Evolutionary conservation across 768 basidiomycete genomes (phyloP).

Genomic region (Rhodotorula toruloides): DNA sequence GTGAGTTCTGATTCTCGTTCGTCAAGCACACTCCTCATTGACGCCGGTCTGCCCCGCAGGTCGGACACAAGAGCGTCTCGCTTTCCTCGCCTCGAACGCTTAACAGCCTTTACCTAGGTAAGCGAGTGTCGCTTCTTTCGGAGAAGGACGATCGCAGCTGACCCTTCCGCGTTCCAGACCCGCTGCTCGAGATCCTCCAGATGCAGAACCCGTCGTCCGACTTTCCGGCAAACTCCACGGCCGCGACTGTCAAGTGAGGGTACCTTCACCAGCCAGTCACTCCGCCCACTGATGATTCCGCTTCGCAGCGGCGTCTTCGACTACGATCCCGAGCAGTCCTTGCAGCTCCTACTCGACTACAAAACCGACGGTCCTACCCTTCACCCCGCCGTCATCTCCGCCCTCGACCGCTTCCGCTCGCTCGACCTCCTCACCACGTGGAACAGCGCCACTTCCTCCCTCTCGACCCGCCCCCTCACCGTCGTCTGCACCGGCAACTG

Average conservation of each 20-base stretch:
- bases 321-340: background rate
- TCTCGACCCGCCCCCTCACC: background rate
- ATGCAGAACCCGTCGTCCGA: slow-evolving; percentile 10
- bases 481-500: slow-evolving; percentile 19
- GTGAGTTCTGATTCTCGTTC: background rate
- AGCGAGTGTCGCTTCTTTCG: background rate
- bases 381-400: slow-evolving; percentile 7
- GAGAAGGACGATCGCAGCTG: background rate
- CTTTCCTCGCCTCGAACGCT: background rate
- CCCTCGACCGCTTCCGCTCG: slow-evolving; percentile 11
- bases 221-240: background rate
- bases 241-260: background rate
- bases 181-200: slow-evolving; percentile 13
- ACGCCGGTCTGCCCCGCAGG: too few relatives aligned
- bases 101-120: slow-evolving; percentile 22
- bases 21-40: background rate
- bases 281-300: background rate
- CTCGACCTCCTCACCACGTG: slow-evolving; percentile 8
- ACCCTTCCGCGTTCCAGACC: slow-evolving; percentile 1
- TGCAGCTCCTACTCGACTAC: slow-evolving; percentile 29
- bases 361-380: slow-evolving; percentile 9
- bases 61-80: slow-evolving; percentile 11
- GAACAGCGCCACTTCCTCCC: background rate
- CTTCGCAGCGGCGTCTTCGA: slow-evolving; percentile 12
- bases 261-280: background rate